phyloP scores from a whole-genome alignment of 345 rosid species.

The Populus simonii region DNA sequence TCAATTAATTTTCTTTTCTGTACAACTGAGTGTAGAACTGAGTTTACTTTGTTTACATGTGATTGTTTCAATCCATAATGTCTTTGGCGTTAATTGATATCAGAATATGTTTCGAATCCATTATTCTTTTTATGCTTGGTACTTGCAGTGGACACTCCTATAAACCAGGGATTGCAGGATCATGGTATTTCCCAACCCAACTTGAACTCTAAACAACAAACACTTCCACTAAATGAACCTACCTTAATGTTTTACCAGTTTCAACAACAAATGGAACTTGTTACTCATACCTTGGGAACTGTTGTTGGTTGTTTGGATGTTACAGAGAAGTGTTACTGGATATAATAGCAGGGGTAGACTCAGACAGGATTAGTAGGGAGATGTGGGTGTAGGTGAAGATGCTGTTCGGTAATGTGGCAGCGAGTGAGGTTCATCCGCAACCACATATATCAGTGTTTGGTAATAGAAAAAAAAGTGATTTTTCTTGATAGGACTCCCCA shows the following conservation, averaged over 20 bases:
- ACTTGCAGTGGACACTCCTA: neutral
- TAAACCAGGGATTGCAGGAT: neutral
- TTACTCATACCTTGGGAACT: neutral
- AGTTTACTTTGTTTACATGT: neutral
- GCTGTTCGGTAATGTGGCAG: too few species aligned
- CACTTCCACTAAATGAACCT: neutral
- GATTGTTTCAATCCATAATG: too few species aligned
- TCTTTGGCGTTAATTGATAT: neutral
- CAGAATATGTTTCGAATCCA: neutral
- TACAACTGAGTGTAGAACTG: neutral
- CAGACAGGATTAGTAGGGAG: too few species aligned
- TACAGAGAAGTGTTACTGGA: too few species aligned
- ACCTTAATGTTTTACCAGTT: neutral
- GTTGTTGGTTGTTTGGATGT: neutral
- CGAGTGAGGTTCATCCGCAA: too few species aligned
- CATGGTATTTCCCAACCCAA: neutral
- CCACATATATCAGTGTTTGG: too few species aligned
- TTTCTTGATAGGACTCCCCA: too few species aligned
- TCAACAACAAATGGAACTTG: neutral
- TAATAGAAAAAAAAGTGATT: too few species aligned
- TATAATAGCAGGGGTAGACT: too few species aligned
- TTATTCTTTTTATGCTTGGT: neutral
- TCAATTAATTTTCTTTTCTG: neutral
- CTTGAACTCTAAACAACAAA: neutral
- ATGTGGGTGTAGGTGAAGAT: too few species aligned